These are phyloP conservation scores for Xylaria nigripes DNA, from an alignment of 495 filamentous ascomycete species.

Conservation along the genomic window DNA sequence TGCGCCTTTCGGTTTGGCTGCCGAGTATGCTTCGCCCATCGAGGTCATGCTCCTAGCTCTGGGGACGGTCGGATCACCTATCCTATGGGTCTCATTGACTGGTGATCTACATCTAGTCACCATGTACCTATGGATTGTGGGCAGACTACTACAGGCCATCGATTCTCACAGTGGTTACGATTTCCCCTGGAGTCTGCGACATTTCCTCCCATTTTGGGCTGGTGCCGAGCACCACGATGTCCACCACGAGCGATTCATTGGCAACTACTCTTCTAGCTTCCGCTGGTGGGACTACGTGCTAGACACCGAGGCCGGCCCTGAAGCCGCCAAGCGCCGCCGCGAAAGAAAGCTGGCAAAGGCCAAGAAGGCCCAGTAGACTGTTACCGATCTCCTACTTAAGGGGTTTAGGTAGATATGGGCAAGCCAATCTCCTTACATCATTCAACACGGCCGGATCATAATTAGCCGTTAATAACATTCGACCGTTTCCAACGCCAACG, in stretches of 20 bases:
- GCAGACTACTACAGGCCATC: conserved; percentile 93
- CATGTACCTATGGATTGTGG: conserved; percentile 95
- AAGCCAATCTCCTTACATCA: neutral
- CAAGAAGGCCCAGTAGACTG: conserved; percentile 58
- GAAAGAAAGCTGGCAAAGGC: conserved; percentile 60
- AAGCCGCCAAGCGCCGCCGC: conserved; percentile 73
- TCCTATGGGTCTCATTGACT: conserved; percentile 78
- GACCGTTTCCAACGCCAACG: neutral
- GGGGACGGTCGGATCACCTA: conserved; percentile 74
- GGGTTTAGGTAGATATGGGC: neutral
- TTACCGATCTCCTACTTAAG: neutral
- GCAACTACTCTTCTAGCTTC: conserved; percentile 96
- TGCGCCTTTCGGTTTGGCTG: conserved; percentile 90
- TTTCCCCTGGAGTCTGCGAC: conserved; percentile 92
- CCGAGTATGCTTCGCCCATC: conserved; percentile 96
- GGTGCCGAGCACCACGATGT: conserved; percentile 93
- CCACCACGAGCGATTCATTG: conserved; percentile 95
- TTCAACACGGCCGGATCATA: neutral
- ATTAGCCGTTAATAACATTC: neutral
- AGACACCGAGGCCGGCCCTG: conserved; percentile 87
- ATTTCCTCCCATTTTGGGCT: conserved; percentile 96
- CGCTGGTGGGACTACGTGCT: conserved; percentile 96
- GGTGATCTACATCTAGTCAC: conserved; percentile 87
- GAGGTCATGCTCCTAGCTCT: conserved; percentile 97
- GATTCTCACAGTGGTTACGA: conserved; percentile 96